Percentiles rank a stretch among this genome's conserved stretches.
These are phyloP conservation scores for Meripilus lineatus DNA, from an alignment of 1,284 basidiomycete species.

Conservation along the genomic window DNA sequence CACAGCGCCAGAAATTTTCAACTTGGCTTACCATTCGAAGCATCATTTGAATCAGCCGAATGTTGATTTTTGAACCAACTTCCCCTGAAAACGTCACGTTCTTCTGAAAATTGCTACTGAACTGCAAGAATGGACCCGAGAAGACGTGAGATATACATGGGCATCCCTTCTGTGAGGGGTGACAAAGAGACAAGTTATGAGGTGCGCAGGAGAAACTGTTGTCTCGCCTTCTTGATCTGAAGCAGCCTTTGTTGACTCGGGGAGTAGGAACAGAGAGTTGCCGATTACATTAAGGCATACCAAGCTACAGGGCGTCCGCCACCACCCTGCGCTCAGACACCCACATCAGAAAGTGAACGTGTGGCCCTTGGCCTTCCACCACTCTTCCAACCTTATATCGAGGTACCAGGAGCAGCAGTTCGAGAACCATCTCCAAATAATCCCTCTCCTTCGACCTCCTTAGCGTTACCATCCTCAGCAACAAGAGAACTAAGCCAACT, in stretches of 20 bases:
- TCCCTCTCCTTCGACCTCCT: too few relatives aligned
- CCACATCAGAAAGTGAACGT: constrained; percentile 32
- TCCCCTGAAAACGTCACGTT: too few relatives aligned
- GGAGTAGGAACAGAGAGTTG: constrained; percentile 40
- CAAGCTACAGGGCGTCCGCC: constrained; percentile 39
- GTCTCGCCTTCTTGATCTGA: too few relatives aligned
- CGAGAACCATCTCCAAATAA: too few relatives aligned
- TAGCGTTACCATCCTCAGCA: too few relatives aligned
- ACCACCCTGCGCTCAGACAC: constrained; percentile 35
- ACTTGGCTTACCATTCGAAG: too few relatives aligned
- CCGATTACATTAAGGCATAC: constrained; percentile 44
- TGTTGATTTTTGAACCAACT: too few relatives aligned
- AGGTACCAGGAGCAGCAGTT: too few relatives aligned
- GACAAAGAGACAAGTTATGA: constrained; percentile 25
- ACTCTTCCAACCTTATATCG: constrained; percentile 36
- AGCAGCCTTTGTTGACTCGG: too few relatives aligned
- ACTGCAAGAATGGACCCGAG: constrained; percentile 2
- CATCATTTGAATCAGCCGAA: too few relatives aligned
- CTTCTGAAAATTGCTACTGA: background rate
- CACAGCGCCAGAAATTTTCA: too few relatives aligned
- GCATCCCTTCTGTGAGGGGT: constrained; percentile 15
- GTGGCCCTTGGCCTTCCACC: constrained; percentile 36
- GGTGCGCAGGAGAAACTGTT: too few relatives aligned
- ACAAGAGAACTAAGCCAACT: constrained; percentile 15
- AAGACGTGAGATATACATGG: constrained; percentile 18